phyloP scores from a whole-genome alignment of 164 flowering plant species.

The Berberis vulgaris region DNA sequence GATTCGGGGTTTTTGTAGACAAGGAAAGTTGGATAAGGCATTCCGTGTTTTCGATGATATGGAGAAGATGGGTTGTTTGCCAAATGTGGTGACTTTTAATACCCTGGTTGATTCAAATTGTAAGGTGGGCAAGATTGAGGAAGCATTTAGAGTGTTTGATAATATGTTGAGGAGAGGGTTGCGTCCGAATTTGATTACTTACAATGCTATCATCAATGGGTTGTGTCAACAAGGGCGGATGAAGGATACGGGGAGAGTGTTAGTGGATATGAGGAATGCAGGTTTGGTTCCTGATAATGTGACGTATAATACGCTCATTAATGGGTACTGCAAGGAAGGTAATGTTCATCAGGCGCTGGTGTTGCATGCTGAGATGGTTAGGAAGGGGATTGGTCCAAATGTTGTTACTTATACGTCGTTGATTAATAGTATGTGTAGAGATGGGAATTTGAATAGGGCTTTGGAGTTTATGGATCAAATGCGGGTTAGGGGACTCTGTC shows the following conservation, averaged over 20 bases:
- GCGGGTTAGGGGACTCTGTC: conserved; percentile 51
- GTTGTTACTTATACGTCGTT: conserved; percentile 75
- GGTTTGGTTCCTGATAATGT: conserved; percentile 68
- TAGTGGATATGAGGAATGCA: conserved; percentile 48
- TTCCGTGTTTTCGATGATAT: conserved; percentile 43
- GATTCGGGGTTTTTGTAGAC: conserved; percentile 57
- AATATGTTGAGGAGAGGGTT: conserved; percentile 36
- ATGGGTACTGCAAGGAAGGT: conserved; percentile 74
- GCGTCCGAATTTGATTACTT: conserved; percentile 67
- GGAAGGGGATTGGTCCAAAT: conserved; percentile 62
- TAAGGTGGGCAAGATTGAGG: conserved; percentile 39
- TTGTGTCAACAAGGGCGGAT: conserved; percentile 61
- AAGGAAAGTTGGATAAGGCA: conserved; percentile 47
- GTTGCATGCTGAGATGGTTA: conserved; percentile 63
- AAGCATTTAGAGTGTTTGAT: conserved; percentile 35
- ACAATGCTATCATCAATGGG: conserved; percentile 69
- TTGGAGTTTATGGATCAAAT: conserved; percentile 65
- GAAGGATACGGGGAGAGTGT: conserved; percentile 42
- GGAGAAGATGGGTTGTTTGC: conserved; percentile 61
- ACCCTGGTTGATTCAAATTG: conserved; percentile 63
- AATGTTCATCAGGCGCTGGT: conserved; percentile 70
- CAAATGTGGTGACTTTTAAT: conserved; percentile 80
- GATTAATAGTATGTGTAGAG: conserved; percentile 79
- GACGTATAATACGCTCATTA: conserved; percentile 73
- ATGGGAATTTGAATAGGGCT: conserved; percentile 56